phyloP scores from a whole-genome alignment of 2,329 filamentous ascomycete species.

The Aplosporella prunicola region DNA sequence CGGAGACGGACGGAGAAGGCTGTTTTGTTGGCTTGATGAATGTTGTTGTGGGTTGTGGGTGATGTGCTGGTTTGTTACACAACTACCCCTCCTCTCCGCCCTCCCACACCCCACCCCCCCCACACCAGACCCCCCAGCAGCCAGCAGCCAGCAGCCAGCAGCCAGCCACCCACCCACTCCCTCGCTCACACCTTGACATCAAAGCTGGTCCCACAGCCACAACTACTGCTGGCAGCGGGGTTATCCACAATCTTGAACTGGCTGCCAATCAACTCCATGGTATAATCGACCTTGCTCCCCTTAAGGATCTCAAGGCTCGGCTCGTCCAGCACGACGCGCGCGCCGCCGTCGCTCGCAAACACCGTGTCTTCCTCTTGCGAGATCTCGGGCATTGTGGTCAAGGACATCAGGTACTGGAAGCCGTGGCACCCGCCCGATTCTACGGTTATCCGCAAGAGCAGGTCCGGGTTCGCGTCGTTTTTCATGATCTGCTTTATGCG shows the following conservation, averaged over 20 bases:
- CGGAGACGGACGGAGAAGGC: too few relatives aligned
- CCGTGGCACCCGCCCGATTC: constrained; percentile 94
- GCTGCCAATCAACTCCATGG: constrained; percentile 85
- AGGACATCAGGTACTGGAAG: constrained; percentile 92
- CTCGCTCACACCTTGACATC: constrained; percentile 58
- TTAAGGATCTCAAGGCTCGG: constrained; percentile 80
- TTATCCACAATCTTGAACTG: constrained; percentile 98
- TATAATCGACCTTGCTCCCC: constrained; percentile 93
- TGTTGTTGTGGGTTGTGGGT: too few relatives aligned
- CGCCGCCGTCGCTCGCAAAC: constrained; percentile 57
- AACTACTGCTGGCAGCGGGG: constrained; percentile 82
- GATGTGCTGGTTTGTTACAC: too few relatives aligned
- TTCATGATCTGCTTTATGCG: constrained; percentile 59
- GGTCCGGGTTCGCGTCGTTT: constrained; percentile 55
- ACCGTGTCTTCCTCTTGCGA: constrained; percentile 68
- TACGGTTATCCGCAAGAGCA: constrained; percentile 84
- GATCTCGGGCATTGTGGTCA: constrained; percentile 52
- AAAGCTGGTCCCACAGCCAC: constrained; percentile 95
- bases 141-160: too few relatives aligned
- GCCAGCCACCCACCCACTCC: too few relatives aligned
- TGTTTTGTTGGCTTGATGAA: too few relatives aligned
- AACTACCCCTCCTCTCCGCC: too few relatives aligned
- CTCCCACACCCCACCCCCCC: too few relatives aligned
- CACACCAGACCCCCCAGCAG: too few relatives aligned
- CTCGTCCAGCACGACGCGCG: constrained; percentile 85